Evolutionary conservation across 495 filamentous ascomycete genomes (phyloP), one percentile per base, ranked within the genome.

Genomic region (Tuber calosporum): DNA sequence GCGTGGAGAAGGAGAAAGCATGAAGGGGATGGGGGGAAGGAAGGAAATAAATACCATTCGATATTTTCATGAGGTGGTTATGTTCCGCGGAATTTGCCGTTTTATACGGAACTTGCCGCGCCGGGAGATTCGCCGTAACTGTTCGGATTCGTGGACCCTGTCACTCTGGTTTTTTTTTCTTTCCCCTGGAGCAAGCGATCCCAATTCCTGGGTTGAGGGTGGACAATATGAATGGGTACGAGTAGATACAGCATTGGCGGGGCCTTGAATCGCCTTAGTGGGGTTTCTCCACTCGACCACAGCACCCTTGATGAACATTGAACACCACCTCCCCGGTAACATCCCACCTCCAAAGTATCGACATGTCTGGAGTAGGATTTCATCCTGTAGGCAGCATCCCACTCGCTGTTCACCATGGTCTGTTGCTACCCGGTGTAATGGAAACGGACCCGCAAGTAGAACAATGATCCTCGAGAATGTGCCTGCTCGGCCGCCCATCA

Each of bases 81-180:
- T 36, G 19, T n/a, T 48, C 19, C 74, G 48, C 20, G 69, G 38
- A 68, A 8, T 22, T 39, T 72, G 9, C 72, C 70, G 30, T 76
- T 36, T 1, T 76, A 39, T 62, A 72, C 75, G 30, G 74, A 79
- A 70, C 39, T 62, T 62, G 53, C 53, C 53, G 53, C 13, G 6
- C 7, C 17, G 26, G 4, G 4, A 62, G 53, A 62, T 34, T 13
- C 8, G 45, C 7, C n/a, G 45, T 48, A n/a, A 22, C 20, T 19
- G 26, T 62, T 62, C 53, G 17, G 4, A 62, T 26, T 62, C 11
- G 53, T 26, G 53, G 53, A 4, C 53, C 9, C 53, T 15, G 4
- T 13, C 26, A 34, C 53, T 34, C 30, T 4, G 1, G 53, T 19
- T 17, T 34, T 30, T 13, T 17, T n/a, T 19, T 17, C 17, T 30